Evolutionary conservation across 208 protist species (phyloP).

Genomic region (Leishmania amazonensis): DNA sequence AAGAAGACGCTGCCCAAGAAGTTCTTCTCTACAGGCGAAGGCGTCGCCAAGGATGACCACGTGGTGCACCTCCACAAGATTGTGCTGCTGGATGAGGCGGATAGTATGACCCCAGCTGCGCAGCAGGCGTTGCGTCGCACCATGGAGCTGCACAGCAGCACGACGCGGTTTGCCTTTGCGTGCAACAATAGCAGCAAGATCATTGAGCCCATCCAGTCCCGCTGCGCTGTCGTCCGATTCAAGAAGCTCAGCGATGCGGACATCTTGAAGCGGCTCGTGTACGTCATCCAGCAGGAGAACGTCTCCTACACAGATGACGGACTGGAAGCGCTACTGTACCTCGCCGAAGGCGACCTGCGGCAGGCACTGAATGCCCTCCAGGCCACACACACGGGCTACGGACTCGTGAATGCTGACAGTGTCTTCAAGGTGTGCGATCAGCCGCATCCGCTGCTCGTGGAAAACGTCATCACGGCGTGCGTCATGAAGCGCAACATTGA

Average conservation of each 20-base stretch:
- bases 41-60: conserved; percentile 7
- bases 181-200: conserved; percentile 99
- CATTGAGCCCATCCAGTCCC: conserved; percentile 99
- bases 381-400: conserved; percentile 96
- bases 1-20: conserved; percentile 91
- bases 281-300: conserved; percentile 93
- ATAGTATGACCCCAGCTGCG: conserved; percentile 98
- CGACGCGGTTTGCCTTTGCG: conserved; percentile 98
- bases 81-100: conserved; percentile 99
- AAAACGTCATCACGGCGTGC: conserved; percentile 91
- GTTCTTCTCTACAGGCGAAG: conserved; percentile 36
- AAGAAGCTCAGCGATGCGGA: conserved; percentile 89
- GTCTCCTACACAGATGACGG: conserved; percentile 95
- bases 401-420: conserved; percentile 96
- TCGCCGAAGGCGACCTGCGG: conserved; percentile 97
- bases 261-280: conserved; percentile 91
- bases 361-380: conserved; percentile 98
- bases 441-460: conserved; percentile 96
- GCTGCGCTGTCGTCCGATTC: conserved; percentile 91
- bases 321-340: conserved; percentile 97
- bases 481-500: conserved; percentile 74
- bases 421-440: conserved; percentile 99
- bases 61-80: conserved; percentile 96
- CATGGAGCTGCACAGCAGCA: conserved; percentile 98
- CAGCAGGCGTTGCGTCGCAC: conserved; percentile 98